These are phyloP conservation scores for Bryoerythrophyllum caledonicum DNA, from an alignment of 225 moss, liverwort and hornwort genomes.

Conservation along the genomic window DNA sequence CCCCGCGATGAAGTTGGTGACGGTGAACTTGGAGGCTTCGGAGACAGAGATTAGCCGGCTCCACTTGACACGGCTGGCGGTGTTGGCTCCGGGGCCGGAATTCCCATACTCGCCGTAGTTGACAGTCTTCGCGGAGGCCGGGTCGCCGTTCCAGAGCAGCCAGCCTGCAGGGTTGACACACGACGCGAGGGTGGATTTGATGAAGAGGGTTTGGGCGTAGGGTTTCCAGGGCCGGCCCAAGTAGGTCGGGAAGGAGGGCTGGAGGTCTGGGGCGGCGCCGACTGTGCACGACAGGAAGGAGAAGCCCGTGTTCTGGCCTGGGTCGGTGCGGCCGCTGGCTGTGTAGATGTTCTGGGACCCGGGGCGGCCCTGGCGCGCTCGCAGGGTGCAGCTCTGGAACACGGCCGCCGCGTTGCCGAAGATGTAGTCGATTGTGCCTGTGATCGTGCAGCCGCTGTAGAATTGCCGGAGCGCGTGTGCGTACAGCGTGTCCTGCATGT, in stretches of 20 bases:
- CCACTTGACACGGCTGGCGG: slow-evolving; percentile 44
- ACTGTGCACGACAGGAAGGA: slow-evolving; percentile 56
- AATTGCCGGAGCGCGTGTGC: slow-evolving; percentile 76
- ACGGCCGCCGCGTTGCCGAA: slow-evolving; percentile 89
- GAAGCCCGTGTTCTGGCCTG: slow-evolving; percentile 71
- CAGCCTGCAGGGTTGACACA: slow-evolving; percentile 54
- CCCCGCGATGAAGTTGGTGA: slow-evolving; percentile 51
- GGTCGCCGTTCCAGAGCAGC: slow-evolving; percentile 56
- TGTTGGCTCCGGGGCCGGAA: slow-evolving; percentile 39
- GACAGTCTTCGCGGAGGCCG: slow-evolving; percentile 42
- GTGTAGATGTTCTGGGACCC: slow-evolving; percentile 76
- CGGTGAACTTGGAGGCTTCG: slow-evolving; percentile 50
- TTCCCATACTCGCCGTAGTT: slow-evolving; percentile 52
- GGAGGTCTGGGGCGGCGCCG: slow-evolving; percentile 41
- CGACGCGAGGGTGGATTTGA: slow-evolving; percentile 42
- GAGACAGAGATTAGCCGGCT: slow-evolving; percentile 43
- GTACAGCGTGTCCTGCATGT: slow-evolving; percentile 73
- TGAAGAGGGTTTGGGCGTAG: slow-evolving; percentile 49
- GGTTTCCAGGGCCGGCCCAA: slow-evolving; percentile 62
- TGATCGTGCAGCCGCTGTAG: slow-evolving; percentile 64
- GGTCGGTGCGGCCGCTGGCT: slow-evolving; percentile 75
- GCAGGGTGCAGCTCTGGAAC: slow-evolving; percentile 62
- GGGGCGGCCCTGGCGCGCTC: slow-evolving; percentile 46
- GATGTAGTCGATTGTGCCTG: slow-evolving; percentile 88
- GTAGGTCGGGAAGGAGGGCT: slow-evolving; percentile 52